Evolutionary conservation across 768 basidiomycete genomes (phyloP).

Genomic region (Phanerochaete carnosa): DNA sequence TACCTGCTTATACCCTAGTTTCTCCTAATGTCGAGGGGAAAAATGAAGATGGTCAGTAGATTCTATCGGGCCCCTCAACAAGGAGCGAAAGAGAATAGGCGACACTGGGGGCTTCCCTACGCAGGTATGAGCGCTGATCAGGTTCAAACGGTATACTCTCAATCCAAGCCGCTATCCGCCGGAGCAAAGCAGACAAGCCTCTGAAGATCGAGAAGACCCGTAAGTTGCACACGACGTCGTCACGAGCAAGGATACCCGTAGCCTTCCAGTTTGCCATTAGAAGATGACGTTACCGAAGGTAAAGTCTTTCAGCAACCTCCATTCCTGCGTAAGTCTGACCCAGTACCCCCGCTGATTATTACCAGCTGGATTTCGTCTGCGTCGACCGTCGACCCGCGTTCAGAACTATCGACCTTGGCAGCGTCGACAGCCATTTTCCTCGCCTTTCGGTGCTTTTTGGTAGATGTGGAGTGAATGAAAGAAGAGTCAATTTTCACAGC

Average conservation of each 20-base stretch:
- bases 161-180: conserved; percentile 54
- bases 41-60: conserved; percentile 47
- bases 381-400: conserved; percentile 33
- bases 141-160: conserved; percentile 98
- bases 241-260: conserved; percentile 80
- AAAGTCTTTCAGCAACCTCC: conserved; percentile 30
- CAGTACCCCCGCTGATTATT: conserved; percentile 30
- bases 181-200: conserved; percentile 22
- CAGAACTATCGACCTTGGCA: conserved; percentile 17
- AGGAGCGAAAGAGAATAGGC: conserved; percentile 37
- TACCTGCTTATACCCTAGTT: conserved; percentile 81
- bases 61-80: conserved; percentile 36
- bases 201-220: conserved; percentile 20
- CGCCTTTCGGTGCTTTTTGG: not conserved
- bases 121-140: conserved; percentile 97
- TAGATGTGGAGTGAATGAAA: not conserved
- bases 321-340: conserved; percentile 22
- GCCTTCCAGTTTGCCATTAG: conserved; percentile 72
- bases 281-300: conserved; percentile 72
- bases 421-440: conserved; percentile 15
- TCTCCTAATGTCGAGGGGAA: conserved; percentile 41
- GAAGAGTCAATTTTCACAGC: not conserved
- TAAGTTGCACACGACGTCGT: conserved; percentile 14
- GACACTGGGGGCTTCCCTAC: conserved; percentile 92
- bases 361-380: conserved; percentile 58